Evolutionary conservation across 2,329 filamentous ascomycete genomes (phyloP).

Genomic region (Pseudogymnoascus sp.): DNA sequence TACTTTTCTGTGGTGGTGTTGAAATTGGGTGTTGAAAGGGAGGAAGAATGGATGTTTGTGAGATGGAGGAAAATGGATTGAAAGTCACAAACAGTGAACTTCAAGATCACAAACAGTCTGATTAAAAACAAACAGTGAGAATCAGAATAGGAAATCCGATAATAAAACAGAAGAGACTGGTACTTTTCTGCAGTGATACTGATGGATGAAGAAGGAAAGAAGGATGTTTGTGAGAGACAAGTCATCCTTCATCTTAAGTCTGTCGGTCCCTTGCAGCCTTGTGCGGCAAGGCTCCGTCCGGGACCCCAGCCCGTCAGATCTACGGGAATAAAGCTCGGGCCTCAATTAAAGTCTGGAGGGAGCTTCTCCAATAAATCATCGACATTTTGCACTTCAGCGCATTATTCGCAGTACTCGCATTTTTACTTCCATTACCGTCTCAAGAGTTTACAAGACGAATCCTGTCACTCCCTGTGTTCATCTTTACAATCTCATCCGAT

Average conservation of each 20-base stretch:
- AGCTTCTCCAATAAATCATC: constrained; percentile 5
- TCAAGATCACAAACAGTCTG: not conserved
- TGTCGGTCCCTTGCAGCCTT: not conserved
- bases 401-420: not conserved
- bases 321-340: not conserved
- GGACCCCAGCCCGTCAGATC: constrained; percentile 1
- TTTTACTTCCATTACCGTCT: not conserved
- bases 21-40: not conserved
- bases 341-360: constrained; percentile 4
- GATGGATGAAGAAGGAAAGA: not conserved
- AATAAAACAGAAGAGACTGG: not conserved
- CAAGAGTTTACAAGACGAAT: not conserved
- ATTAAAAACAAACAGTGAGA: not conserved
- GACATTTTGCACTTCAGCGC: not conserved
- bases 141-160: not conserved
- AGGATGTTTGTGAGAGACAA: not conserved
- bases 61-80: not conserved
- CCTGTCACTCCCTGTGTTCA: not conserved
- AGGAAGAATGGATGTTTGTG: not conserved
- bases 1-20: not conserved
- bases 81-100: not conserved
- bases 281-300: not conserved
- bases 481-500: not conserved
- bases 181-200: not conserved
- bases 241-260: not conserved